These are phyloP conservation scores for Colletotrichum higginsianum DNA, from an alignment of 2,329 filamentous ascomycete species.

Conservation along the genomic window DNA sequence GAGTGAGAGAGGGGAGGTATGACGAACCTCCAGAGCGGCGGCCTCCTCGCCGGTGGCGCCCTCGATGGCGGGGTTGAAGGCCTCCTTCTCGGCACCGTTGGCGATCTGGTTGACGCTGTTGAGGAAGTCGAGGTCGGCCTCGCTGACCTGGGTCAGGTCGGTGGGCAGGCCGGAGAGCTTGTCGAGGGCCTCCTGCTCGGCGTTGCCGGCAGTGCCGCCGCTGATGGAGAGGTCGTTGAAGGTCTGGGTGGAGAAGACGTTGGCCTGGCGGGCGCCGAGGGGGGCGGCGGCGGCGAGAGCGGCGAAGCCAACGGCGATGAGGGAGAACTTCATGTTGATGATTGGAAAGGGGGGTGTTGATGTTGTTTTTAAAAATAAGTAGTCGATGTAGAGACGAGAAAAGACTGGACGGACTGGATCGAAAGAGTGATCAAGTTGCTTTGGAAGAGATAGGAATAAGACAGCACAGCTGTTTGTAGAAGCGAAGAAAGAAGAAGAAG, in stretches of 20 bases:
- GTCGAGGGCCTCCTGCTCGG: constrained; percentile 58
- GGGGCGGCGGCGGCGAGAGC: constrained; percentile 50
- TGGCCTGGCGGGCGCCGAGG: constrained; percentile 45
- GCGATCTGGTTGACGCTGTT: constrained; percentile 66
- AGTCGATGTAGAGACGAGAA: constrained; percentile 16
- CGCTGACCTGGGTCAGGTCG: constrained; percentile 60
- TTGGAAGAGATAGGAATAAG: constrained; percentile 36
- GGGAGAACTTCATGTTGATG: constrained; percentile 54
- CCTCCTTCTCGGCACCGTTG: constrained; percentile 67
- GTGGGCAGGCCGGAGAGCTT: constrained; percentile 55
- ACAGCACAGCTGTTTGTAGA: constrained; percentile 42
- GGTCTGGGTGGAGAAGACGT: constrained; percentile 52
- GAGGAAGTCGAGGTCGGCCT: constrained; percentile 64
- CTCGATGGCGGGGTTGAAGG: constrained; percentile 69
- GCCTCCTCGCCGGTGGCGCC: constrained; percentile 61
- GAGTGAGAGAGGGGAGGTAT: no score
- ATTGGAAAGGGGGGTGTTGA: not conserved
- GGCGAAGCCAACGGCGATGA: constrained; percentile 48
- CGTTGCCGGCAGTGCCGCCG: constrained; percentile 61
- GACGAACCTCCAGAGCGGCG: constrained; percentile 61
- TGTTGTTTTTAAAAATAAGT: constrained; percentile 6
- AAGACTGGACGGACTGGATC: constrained; percentile 35
- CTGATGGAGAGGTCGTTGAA: constrained; percentile 65
- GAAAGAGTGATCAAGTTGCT: constrained; percentile 40
- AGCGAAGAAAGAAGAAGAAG: constrained; percentile 29